phyloP scores from a whole-genome alignment of 108 stramenopile species.

The Stephanodiscus minutulus region DNA sequence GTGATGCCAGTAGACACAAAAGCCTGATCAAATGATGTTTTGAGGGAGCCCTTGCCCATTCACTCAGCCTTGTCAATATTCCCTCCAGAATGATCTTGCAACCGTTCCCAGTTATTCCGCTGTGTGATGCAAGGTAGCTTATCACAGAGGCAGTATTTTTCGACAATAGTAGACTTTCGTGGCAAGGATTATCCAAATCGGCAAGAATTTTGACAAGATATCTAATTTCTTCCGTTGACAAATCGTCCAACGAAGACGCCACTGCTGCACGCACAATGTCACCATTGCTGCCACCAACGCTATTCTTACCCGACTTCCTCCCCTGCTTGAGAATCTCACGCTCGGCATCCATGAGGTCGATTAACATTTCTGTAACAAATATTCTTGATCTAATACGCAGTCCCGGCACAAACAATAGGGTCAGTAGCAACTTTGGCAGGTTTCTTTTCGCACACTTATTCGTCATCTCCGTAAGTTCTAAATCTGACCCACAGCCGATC shows the following conservation, averaged over 20 bases:
- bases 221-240: conserved; percentile 26
- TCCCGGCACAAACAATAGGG: conserved; percentile 1
- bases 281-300: background rate
- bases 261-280: conserved; percentile 6
- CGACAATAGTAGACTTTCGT: conserved; percentile 11
- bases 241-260: conserved; percentile 26
- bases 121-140: conserved; percentile 15
- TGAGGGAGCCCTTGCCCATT: conserved; percentile 24
- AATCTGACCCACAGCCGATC: conserved; percentile 21
- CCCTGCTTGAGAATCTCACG: conserved; percentile 5
- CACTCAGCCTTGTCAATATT: conserved; percentile 19
- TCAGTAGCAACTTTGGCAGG: conserved; percentile 10
- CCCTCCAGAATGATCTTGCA: conserved; percentile 25
- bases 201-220: conserved; percentile 13
- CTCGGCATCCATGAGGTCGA: conserved; percentile 28
- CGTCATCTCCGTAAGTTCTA: conserved; percentile 20
- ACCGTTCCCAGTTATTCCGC: conserved; percentile 14
- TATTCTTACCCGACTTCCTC: conserved; percentile 1
- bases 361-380: conserved; percentile 19
- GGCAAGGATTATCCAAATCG: background rate
- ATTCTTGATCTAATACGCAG: background rate
- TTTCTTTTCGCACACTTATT: background rate
- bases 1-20: conserved; percentile 37
- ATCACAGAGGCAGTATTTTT: conserved; percentile 14
- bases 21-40: conserved; percentile 22